These are phyloP conservation scores for Cardamine resedifolia DNA, from an alignment of 345 rosid species.

Conservation along the genomic window DNA sequence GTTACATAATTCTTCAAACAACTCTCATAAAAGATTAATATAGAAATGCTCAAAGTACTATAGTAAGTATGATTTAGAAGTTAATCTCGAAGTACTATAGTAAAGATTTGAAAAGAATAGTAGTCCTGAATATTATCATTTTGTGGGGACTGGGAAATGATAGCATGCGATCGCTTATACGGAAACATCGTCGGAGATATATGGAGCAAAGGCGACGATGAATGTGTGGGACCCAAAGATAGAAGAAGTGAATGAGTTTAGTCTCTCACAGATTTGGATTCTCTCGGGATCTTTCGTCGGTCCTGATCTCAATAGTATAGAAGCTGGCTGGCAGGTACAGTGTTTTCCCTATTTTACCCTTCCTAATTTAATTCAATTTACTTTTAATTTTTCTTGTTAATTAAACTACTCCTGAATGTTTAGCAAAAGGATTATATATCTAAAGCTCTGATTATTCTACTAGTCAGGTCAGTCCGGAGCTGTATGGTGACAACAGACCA, in stretches of 20 bases:
- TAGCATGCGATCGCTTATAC: conserved; percentile 98
- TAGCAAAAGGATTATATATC: not conserved
- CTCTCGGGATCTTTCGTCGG: conserved; percentile 96
- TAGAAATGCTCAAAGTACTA: not conserved
- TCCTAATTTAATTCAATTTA: not conserved
- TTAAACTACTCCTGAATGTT: not conserved
- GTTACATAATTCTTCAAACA: conserved; percentile 24
- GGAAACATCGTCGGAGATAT: conserved; percentile 58
- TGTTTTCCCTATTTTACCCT: not conserved
- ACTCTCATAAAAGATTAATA: not conserved
- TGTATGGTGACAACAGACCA: conserved; percentile 95
- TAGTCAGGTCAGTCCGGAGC: conserved; percentile 99
- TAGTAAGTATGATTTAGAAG: not conserved
- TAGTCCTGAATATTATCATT: not conserved
- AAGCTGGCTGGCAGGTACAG: conserved; percentile 99
- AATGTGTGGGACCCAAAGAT: conserved; percentile 97
- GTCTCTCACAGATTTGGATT: conserved; percentile 96
- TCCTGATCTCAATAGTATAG: conserved; percentile 98
- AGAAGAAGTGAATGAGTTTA: conserved; percentile 84
- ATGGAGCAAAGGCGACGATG: conserved; percentile 89
- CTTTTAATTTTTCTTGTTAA: not conserved
- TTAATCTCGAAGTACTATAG: conserved; percentile 6
- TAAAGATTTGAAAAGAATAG: not conserved
- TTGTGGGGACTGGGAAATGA: conserved; percentile 2
- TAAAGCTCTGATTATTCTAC: conserved; percentile 70